A percentile compares a stretch with the other conserved stretches of the same genome.
Evolutionary conservation across 257 asterid species (phyloP).

Genomic region (Lycium barbarum): DNA sequence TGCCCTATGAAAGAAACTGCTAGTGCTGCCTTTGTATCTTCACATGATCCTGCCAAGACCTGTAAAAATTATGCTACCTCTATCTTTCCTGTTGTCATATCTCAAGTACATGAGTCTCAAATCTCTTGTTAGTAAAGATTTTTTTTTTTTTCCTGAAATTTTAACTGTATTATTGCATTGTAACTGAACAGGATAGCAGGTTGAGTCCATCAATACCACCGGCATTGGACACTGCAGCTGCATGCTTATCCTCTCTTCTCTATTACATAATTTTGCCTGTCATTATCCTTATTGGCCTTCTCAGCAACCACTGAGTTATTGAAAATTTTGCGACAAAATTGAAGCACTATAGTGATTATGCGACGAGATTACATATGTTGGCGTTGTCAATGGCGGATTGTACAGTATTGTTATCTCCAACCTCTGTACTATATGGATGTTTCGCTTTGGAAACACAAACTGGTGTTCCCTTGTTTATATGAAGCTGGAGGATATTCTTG

Average conservation of each 20-base stretch:
- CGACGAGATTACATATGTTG: background rate
- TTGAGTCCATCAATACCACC: background rate
- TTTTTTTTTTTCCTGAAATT: background rate
- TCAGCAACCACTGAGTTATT: background rate
- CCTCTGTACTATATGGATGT: background rate
- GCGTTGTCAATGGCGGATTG: background rate
- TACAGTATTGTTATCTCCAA: background rate
- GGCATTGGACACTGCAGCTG: conserved; percentile 1
- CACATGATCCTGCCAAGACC: background rate
- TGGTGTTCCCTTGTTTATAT: too few relatives aligned
- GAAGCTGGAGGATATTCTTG: too few relatives aligned
- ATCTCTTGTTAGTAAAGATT: background rate
- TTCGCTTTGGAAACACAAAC: too few relatives aligned
- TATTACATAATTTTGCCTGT: background rate
- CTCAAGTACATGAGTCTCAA: background rate
- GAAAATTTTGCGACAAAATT: background rate
- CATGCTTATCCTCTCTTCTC: background rate
- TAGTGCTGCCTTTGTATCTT: background rate
- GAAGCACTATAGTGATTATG: background rate
- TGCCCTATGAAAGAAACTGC: background rate
- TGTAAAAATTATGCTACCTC: background rate
- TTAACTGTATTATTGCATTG: background rate
- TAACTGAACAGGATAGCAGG: conserved; percentile 16
- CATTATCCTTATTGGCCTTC: background rate
- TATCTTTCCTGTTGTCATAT: background rate